Base-by-base conservation (phyloP, 78 protist species). In the Monocercomonoides exilis region DNA sequence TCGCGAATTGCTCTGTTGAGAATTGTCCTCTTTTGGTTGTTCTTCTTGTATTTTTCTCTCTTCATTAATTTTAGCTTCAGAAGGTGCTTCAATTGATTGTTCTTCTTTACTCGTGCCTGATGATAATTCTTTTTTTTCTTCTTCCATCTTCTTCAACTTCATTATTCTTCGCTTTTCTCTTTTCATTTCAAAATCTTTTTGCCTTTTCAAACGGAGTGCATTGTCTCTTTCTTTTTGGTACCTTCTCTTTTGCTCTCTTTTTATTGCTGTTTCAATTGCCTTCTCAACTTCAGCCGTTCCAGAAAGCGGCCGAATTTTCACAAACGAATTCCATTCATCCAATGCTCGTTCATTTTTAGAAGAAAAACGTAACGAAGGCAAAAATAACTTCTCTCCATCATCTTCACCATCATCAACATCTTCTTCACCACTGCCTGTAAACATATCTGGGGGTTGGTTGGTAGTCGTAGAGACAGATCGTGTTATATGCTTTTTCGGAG, bases 151-250 rank as follows among this genome's bases (percentile, higher is more conserved):
- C 38, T 41, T 80, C 38, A 41, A 6, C 38, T 80, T 80, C 84
- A 41, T 80, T 80, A 36, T 80, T 80, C 38, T 41, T 80, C 38
- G 34, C 84, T 80, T 80, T 80, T 41, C 38, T 80, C 38, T 41
- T 80, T 80, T 80, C 84, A 41, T 80, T 80, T 41, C 38, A 41
- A 41, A 36, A 41, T 80, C 38, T 41, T 80, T 80, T 80, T 41
- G 34, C 38, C 38, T 41, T 80, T 11, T 80, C 84, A 4, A 70
- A 70, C 4, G 4, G 93, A 93, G 88, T 41, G 11, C 84, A 32
- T 80, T 80, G 34, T 80, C 11, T 80, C 11, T 80, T 11, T 80
- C 11, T 80, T 11, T 80, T 80, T 5, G 63, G 34, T 80, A 6
- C 84, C 38, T 11, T 80, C 84, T 80, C 11, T 80, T 41, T 80